Conservation (phyloP, 1,139 yeast species). For the Blastobotrys arbuscula region DNA sequence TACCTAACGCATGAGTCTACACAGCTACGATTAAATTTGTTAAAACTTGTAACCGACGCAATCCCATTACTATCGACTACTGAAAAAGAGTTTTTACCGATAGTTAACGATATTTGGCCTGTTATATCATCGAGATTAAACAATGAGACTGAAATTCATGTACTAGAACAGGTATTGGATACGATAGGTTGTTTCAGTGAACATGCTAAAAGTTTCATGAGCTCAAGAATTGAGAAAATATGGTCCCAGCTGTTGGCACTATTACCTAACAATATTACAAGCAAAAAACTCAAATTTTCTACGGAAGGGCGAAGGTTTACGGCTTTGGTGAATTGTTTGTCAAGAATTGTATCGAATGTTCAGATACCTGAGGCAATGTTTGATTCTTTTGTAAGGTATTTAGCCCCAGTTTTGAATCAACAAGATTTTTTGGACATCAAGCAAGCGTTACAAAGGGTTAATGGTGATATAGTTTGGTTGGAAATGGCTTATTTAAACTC, state of each 20-base stretch:
- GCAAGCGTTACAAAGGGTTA: conserved; percentile 18
- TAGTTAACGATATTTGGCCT: conserved; percentile 70
- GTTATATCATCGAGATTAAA: conserved; percentile 32
- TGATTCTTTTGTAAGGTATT: conserved; percentile 21
- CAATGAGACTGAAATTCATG: conserved; percentile 26
- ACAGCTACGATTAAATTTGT: conserved; percentile 49
- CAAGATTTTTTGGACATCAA: conserved; percentile 2
- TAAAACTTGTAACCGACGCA: conserved; percentile 45
- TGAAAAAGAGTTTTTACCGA: conserved; percentile 54
- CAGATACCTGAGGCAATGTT: conserved; percentile 22
- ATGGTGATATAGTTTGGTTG: conserved; percentile 25
- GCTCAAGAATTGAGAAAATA: conserved; percentile 42
- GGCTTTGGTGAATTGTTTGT: conserved; percentile 24
- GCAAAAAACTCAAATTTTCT: conserved; percentile 23
- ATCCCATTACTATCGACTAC: conserved; percentile 63
- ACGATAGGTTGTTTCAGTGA: conserved; percentile 38
- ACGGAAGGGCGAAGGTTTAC: conserved; percentile 22
- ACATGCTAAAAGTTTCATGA: conserved; percentile 47
- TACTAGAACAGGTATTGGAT: conserved; percentile 39
- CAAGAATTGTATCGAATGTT: conserved; percentile 19
- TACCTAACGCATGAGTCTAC: conserved; percentile 65
- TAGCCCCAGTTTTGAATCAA: conserved; percentile 18
- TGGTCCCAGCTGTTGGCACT: conserved; percentile 35
- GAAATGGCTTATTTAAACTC: conserved; percentile 7
- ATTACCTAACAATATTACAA: conserved; percentile 15